Evolutionary conservation across 1,284 basidiomycete species (phyloP), one percentile per base, ranked within the genome.

Genomic region (Boletus sp.): DNA sequence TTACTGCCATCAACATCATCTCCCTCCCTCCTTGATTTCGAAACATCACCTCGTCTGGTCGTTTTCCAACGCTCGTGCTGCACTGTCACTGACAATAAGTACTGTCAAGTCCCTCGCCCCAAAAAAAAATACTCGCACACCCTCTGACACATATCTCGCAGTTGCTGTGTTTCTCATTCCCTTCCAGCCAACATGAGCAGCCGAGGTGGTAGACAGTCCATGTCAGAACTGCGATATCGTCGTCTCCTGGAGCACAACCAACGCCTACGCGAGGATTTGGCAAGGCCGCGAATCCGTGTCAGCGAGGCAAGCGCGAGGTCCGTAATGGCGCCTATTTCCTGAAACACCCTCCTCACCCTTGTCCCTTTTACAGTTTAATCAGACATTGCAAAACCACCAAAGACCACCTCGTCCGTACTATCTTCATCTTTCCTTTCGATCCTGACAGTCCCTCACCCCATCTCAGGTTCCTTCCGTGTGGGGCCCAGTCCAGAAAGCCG

Each of bases 191-290:
- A 50, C 61, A 90, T 82, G 81, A 81, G 76, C 64, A 68, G 69
- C 50, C 74, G 81, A 56, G 77, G 76, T 33, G 79, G 79, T 58
- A 81, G 81, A 72, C 88, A 90, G 73, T 87, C 88, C 59, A 95
- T 97, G 92, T 90, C 89, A 45, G 94, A 97, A 79, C 84, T 98
- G 65, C 96, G 95, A 80, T 84, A 97, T 56, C 82, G 94, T 41
- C 77, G 94, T 49, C 74, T 98, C 57, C 83, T 85, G 52, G 94
- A 98, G 73, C 93, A 97, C 72, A 98, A 97, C 66, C 84, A 88
- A 66, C 78, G 94, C 51, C 71, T 98, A 58, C 75, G 84, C 61
- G 94, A 97, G 70, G 94, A 98, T 66, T 72, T 97, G 52, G 83
- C 86, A 42, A 73, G 94, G 55, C 92, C 92, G 22, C 76, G 94